Conservation (phyloP, 2,329 filamentous ascomycete genomes). For the Penicillium psychrosexuale region DNA sequence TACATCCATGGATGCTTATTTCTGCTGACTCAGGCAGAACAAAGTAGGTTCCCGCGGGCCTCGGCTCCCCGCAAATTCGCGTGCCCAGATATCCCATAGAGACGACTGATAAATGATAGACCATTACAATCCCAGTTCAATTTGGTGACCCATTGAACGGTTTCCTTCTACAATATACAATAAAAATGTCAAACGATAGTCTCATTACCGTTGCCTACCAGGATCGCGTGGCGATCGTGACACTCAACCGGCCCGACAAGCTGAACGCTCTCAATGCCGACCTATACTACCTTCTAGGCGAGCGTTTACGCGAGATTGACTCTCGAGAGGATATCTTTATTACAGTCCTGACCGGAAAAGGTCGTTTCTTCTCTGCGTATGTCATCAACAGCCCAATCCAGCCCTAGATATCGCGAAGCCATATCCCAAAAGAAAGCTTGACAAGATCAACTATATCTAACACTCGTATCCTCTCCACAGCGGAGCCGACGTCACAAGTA, state of each 20-base stretch:
- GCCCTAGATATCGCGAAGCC: not conserved
- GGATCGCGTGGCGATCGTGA: slow-evolving; percentile 76
- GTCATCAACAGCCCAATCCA: not conserved
- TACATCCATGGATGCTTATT: too few species aligned
- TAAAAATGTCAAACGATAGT: slow-evolving; percentile 38
- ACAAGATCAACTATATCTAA: not conserved
- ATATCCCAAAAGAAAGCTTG: not conserved
- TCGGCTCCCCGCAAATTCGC: not conserved
- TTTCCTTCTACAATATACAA: not conserved
- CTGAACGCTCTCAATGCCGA: slow-evolving; percentile 74
- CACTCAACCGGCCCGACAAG: slow-evolving; percentile 79
- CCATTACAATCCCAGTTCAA: not conserved
- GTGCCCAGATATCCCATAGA: not conserved
- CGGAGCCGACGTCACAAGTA: slow-evolving; percentile 71
- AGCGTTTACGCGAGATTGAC: slow-evolving; percentile 73
- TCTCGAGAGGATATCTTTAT: slow-evolving; percentile 75
- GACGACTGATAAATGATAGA: not conserved
- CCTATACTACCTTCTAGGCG: slow-evolving; percentile 74
- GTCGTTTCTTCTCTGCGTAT: slow-evolving; percentile 83
- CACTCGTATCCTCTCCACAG: slow-evolving; percentile 44
- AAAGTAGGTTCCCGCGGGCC: not conserved
- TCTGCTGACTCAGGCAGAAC: not conserved
- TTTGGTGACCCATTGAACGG: not conserved
- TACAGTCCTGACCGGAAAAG: slow-evolving; percentile 79
- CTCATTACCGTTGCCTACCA: slow-evolving; percentile 60